Conservation (phyloP, 1,139 yeast genomes). For the Arxiozyma heterogenica region DNA sequence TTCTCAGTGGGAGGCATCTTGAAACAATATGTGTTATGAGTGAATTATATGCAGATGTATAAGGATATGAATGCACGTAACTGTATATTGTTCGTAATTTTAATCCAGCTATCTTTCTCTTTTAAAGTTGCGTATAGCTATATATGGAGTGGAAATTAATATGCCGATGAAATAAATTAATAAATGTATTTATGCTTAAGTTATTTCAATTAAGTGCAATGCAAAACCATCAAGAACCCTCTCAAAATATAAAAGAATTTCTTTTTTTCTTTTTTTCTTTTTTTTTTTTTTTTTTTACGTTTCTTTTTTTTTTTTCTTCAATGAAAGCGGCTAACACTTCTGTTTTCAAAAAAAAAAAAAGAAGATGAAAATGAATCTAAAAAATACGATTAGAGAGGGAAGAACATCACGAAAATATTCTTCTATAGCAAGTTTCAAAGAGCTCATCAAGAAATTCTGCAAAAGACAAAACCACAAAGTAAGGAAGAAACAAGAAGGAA, state of each 20-base stretch:
- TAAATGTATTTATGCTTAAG: not conserved
- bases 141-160: not conserved
- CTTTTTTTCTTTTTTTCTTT: no score
- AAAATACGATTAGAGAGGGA: no score
- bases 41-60: not conserved
- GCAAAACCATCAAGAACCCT: not conserved
- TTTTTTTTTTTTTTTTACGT: no score
- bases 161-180: not conserved
- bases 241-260: not conserved
- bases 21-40: not conserved
- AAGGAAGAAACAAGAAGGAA: not conserved
- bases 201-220: not conserved
- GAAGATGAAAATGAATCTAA: no score
- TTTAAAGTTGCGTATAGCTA: not conserved
- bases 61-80: no score
- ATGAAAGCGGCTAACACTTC: not conserved
- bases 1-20: not conserved
- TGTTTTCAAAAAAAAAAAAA: no score
- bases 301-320: no score
- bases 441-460: not conserved
- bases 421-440: no score
- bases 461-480: no score
- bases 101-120: not conserved
- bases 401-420: not conserved
- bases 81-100: not conserved